These are phyloP conservation scores for Aureobasidium sp. DNA, from an alignment of 2,329 filamentous ascomycete genomes.

Conservation along the genomic window DNA sequence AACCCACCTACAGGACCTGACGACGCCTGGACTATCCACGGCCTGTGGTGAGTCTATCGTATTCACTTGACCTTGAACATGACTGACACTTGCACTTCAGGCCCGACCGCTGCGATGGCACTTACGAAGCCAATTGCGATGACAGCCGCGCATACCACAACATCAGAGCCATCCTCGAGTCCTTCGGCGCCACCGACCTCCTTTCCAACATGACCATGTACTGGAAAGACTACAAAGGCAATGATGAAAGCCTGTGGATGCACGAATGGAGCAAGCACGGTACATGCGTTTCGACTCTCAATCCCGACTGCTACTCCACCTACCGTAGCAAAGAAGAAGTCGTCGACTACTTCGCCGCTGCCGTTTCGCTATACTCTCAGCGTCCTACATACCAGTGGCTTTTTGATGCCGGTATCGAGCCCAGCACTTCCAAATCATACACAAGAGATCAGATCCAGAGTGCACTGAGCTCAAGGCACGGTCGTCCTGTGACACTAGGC, in stretches of 20 bases:
- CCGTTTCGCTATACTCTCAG: constrained; percentile 59
- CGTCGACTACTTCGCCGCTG: constrained; percentile 60
- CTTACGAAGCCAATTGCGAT: constrained; percentile 62
- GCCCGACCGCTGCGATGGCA: constrained; percentile 58
- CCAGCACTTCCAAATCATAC: constrained; percentile 52
- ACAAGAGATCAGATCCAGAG: constrained; percentile 51
- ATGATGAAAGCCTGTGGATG: constrained; percentile 60
- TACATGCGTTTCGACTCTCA: constrained; percentile 64
- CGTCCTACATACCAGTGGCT: constrained; percentile 60
- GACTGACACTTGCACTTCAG: constrained; percentile 20
- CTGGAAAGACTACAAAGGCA: constrained; percentile 63
- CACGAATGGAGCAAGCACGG: constrained; percentile 70
- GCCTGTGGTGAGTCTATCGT: constrained; percentile 46
- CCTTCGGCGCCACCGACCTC: constrained; percentile 48
- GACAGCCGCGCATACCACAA: constrained; percentile 54
- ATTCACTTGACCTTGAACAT: neutral
- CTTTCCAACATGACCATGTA: constrained; percentile 62
- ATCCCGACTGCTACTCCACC: constrained; percentile 55
- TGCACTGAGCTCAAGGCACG: constrained; percentile 48
- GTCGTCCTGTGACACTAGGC: constrained; percentile 54
- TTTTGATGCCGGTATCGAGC: constrained; percentile 53
- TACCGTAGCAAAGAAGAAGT: constrained; percentile 56
- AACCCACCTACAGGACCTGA: constrained; percentile 56
- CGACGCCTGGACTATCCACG: constrained; percentile 69
- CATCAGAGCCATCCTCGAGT: constrained; percentile 55